Percentiles rank a stretch among this genome's conserved stretches.
Evolutionary conservation across 2,329 filamentous ascomycete genomes (phyloP).

Genomic region (Talaromyces albobiverticillius): DNA sequence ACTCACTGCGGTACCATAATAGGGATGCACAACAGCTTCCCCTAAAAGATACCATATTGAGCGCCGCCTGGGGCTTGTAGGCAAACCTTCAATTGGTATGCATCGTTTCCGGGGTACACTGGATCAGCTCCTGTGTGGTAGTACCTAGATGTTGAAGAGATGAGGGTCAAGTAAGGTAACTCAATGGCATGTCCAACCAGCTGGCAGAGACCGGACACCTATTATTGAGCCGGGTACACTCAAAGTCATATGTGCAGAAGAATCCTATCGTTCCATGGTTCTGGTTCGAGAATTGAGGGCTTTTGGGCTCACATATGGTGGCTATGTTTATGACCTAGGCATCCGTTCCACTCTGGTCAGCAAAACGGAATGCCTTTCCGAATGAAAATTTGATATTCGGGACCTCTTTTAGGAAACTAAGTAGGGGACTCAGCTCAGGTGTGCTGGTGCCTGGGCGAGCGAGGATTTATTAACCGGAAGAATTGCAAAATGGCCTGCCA

Average conservation of each 20-base stretch:
- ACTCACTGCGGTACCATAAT: too few species aligned
- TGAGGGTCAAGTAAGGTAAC: background rate
- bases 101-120: background rate
- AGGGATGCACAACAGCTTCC: too few species aligned
- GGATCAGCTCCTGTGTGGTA: background rate
- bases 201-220: too few species aligned
- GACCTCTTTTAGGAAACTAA: background rate
- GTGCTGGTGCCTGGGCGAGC: background rate
- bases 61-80: background rate
- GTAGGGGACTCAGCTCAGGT: background rate
- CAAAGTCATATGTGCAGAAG: background rate
- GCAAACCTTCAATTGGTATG: background rate
- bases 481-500: too few species aligned
- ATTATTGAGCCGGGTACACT: background rate
- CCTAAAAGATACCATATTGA: background rate
- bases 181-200: background rate
- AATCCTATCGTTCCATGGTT: slow-evolving; percentile 1
- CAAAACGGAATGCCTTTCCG: background rate
- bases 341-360: background rate
- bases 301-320: background rate
- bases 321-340: background rate
- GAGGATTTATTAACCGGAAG: background rate
- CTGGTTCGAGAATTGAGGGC: background rate
- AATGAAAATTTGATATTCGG: background rate
- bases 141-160: background rate